phyloP scores from a whole-genome alignment of 2,329 filamentous ascomycete genomes.

The Fusarium abutilonis region DNA sequence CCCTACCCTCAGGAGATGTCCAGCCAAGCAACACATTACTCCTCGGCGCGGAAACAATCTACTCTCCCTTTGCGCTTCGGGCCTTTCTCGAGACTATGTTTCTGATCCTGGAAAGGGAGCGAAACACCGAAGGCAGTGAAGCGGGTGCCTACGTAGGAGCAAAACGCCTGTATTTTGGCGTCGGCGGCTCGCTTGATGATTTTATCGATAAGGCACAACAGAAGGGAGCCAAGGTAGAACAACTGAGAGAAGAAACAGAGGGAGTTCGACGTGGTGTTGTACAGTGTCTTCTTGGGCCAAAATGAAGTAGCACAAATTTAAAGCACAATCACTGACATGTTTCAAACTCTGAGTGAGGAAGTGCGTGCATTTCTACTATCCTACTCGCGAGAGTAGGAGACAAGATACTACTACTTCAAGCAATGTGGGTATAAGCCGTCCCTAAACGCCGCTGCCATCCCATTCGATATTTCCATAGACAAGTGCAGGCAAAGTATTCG shows the following conservation, averaged over 20 bases:
- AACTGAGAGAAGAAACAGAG: conserved; percentile 66
- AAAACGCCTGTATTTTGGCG: conserved; percentile 85
- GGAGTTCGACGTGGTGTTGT: conserved; percentile 71
- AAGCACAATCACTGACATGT: neutral
- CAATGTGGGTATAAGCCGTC: conserved; percentile 31
- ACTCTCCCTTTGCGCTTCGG: conserved; percentile 75
- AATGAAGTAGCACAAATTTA: conserved; percentile 15
- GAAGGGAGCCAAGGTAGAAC: conserved; percentile 60
- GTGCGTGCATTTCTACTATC: conserved; percentile 8
- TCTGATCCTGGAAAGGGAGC: conserved; percentile 62
- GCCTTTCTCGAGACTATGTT: conserved; percentile 76
- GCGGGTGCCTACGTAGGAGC: conserved; percentile 75
- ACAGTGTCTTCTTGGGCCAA: conserved; percentile 54
- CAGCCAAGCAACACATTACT: conserved; percentile 58
- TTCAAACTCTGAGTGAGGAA: neutral
- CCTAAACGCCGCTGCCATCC: conserved; percentile 25
- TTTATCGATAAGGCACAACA: conserved; percentile 66
- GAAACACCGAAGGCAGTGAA: conserved; percentile 48
- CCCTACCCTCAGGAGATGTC: conserved; percentile 23
- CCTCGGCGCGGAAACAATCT: conserved; percentile 84
- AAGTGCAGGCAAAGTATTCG: conserved; percentile 6
- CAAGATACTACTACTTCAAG: conserved; percentile 12
- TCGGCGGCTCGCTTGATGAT: conserved; percentile 82
- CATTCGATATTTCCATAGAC: neutral
- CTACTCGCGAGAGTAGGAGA: neutral